Base-by-base conservation (phyloP, 1,284 basidiomycete genomes). In the Ustilago bromivora region DNA sequence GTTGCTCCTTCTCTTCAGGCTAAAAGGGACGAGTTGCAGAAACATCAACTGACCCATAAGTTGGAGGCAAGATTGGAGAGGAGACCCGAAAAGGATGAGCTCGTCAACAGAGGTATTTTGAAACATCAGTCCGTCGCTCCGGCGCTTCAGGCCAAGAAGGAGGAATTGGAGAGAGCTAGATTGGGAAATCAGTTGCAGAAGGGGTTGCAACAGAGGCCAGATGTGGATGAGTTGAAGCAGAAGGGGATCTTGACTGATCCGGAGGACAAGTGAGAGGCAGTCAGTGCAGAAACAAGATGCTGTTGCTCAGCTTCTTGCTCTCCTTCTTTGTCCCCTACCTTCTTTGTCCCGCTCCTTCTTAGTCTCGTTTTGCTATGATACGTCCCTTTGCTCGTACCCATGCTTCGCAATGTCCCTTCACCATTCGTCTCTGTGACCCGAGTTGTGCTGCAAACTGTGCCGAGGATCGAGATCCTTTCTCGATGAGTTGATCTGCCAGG, bases 1-100 rank as follows among this genome's bases (percentile, higher is more conserved):
- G 88, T 92, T 36, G 91, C 92, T n/a, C 91, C 91, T 8, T 87
- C 89, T n/a, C 85, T 92, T 52, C 89, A 92, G 78, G 92, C 91
- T 36, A 90, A 90, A 65, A 89, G 89, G 81, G 90, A 90, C 66
- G 90, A 90, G 67, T 87, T 94, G 49, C 51, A 73, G 38, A 82
- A 78, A 61, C 53, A 53, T 49, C 75, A 80, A 46, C 56, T 78
- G 36, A 68, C 70, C 47, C 76, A 81, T 52, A 72, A 70, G 35
- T 67, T 83, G 36, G 80, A 79, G 38, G 66, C 66, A 19, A 46
- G 66, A 0, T 57, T 83, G 40, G 81, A 83, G 36, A 62, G 71
- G 46, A 66, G 81, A 17, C 80, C 81, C 10, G 81, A 82, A 31
- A 58, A 66, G 17, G 78, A 80, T 31, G 80, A 83, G 6, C 63